Conservation (phyloP, 768 basidiomycete species). For the Mycena chlorophos region DNA sequence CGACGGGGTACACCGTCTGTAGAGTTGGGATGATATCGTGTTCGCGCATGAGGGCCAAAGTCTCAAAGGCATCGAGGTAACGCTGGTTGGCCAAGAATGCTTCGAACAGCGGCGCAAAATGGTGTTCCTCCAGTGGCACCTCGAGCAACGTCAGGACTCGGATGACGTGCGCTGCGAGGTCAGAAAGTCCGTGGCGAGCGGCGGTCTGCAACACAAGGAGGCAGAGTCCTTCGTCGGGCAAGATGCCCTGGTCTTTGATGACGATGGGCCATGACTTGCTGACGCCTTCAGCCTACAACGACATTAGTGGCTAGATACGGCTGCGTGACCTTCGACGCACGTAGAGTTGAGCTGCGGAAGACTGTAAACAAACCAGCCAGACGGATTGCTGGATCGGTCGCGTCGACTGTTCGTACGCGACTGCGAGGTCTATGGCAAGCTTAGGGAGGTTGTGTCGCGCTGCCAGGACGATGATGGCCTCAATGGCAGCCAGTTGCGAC, state of each 20-base stretch:
- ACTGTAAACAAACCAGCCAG: constrained; percentile 69
- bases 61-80: constrained; percentile 62
- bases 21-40: constrained; percentile 48
- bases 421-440: constrained; percentile 71
- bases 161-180: constrained; percentile 67
- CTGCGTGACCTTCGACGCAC: constrained; percentile 45
- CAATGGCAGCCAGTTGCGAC: constrained; percentile 50
- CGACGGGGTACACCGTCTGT: constrained; percentile 56
- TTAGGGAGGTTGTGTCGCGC: constrained; percentile 56
- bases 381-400: constrained; percentile 51
- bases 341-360: constrained; percentile 64
- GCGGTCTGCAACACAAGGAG: constrained; percentile 70
- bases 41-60: constrained; percentile 60
- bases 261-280: constrained; percentile 59
- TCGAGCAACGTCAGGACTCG: constrained; percentile 51
- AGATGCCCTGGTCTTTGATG: constrained; percentile 50
- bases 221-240: constrained; percentile 76
- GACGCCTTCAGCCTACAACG: constrained; percentile 64
- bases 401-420: constrained; percentile 56
- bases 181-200: constrained; percentile 68
- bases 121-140: constrained; percentile 61
- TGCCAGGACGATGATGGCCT: constrained; percentile 54
- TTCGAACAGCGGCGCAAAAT: constrained; percentile 77
- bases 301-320: background rate
- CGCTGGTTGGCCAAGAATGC: constrained; percentile 60